phyloP scores from a whole-genome alignment of 257 asterid species.

The Rauvolfia tetraphylla region DNA sequence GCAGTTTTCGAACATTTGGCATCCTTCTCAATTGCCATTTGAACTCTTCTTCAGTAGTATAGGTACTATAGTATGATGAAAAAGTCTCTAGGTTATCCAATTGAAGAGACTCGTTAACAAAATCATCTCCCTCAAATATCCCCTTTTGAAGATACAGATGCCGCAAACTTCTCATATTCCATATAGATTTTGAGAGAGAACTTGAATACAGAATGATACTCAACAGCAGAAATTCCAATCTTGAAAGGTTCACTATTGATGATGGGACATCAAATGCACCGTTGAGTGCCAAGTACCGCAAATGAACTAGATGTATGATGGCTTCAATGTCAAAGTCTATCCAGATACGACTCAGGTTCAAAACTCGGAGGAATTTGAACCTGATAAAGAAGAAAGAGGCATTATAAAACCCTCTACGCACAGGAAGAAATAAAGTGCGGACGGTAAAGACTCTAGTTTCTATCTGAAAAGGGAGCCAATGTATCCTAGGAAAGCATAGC shows the following conservation, averaged over 20 bases:
- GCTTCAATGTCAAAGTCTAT: not conserved
- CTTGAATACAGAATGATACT: no score
- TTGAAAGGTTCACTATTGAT: not conserved
- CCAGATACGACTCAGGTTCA: not conserved
- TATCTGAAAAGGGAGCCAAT: not conserved
- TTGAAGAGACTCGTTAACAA: not conserved
- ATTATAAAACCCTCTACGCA: not conserved
- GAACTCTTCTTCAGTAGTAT: not conserved
- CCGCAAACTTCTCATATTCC: not conserved
- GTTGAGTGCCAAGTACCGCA: not conserved
- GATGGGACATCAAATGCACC: not conserved
- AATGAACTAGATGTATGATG: not conserved
- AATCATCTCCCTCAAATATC: not conserved
- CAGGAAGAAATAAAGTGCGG: not conserved
- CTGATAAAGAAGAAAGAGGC: not conserved
- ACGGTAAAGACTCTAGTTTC: not conserved
- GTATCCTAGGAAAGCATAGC: not conserved
- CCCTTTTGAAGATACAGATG: not conserved
- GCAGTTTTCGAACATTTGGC: slow-evolving; percentile 5
- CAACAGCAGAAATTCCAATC: not conserved
- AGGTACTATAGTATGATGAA: not conserved
- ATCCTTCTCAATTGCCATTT: not conserved
- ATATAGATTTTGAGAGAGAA: not conserved
- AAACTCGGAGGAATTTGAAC: not conserved
- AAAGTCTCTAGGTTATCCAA: slow-evolving; percentile 2